These are phyloP conservation scores for Aspergillus brasiliensis DNA, from an alignment of 2,329 filamentous ascomycete species.

Conservation along the genomic window DNA sequence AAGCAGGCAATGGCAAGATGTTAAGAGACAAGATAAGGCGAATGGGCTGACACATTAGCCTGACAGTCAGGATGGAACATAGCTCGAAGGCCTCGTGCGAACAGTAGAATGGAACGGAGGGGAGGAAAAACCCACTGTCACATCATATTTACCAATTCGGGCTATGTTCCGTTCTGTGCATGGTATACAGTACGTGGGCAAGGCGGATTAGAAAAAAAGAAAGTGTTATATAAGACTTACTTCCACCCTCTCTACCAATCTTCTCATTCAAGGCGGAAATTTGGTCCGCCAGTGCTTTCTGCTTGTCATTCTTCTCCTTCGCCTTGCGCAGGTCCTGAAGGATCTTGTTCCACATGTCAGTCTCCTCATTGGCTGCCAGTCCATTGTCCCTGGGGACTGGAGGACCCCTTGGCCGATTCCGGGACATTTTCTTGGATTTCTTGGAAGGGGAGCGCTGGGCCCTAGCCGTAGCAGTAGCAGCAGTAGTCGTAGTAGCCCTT, in stretches of 20 bases:
- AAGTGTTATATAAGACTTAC: constrained; percentile 36
- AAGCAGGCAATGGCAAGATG: not conserved
- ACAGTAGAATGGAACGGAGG: no score
- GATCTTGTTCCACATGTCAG: constrained; percentile 49
- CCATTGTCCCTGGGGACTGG: constrained; percentile 44
- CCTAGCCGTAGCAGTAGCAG: not conserved
- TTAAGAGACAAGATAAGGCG: not conserved
- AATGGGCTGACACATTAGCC: not conserved
- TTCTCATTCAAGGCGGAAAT: constrained; percentile 47
- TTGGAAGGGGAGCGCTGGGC: constrained; percentile 1
- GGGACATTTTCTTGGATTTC: constrained; percentile 36
- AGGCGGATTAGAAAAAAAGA: not conserved
- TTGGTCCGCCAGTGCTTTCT: constrained; percentile 41
- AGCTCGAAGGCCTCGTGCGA: not conserved
- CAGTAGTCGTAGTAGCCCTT: not conserved
- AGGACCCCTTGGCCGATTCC: constrained; percentile 44
- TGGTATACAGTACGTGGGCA: no score
- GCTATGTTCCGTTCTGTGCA: not conserved
- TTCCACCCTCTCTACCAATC: constrained; percentile 44
- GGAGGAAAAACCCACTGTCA: not conserved
- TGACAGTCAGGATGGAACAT: not conserved
- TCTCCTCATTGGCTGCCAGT: constrained; percentile 47
- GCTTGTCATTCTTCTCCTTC: constrained; percentile 48
- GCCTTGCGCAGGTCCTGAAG: constrained; percentile 46
- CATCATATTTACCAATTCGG: not conserved